Evolutionary conservation across 2,329 filamentous ascomycete species (phyloP), one percentile per base, ranked within the genome.

Genomic region (Fusarium poae): DNA sequence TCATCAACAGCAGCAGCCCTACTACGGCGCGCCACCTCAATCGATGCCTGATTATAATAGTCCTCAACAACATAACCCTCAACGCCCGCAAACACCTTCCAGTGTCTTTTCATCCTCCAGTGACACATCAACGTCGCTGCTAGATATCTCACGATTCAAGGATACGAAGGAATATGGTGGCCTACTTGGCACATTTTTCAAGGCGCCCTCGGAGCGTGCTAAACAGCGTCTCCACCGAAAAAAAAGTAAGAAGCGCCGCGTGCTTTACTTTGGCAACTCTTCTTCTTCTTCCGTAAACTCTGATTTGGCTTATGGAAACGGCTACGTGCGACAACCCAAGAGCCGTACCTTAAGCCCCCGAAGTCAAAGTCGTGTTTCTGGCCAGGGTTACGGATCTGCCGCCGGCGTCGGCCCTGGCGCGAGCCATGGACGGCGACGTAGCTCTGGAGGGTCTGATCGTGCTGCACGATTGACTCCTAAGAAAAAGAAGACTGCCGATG

Each of bases 221-320:
- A 81, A 79, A 27, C 78, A 79, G n/a, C 78, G 78, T 25, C 74
- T 72, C 6, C 77, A 77, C 40, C 80, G 77, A 57, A 79, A 78
- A 56, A 78, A 78, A 68, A 83, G 82, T 57, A 83, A 82, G 68
- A 82, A 80, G 67, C 82, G 82, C 39, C 84, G 87, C 60, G 84
- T 91, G 54, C 82, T 89, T 42, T 85, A 83, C 58, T 85, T 88
- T 71, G 82, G 77, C 56, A 91, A 89, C 72, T 89, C 86, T 3
- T 92, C 89, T 2, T 90, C 88, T 3, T 91, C 89, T 1, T 91
- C 89, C 1, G 82, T 91, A 56, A 88, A 91, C 76, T 87, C 86
- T 21, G 90, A 92, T 74, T 79, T 92, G 63, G 89, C 89, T 12
- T 92, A 91, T 74, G 89, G 90, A 12, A 83, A 80, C 56, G 89